A percentile compares a stretch with the other conserved stretches of the same genome.
phyloP scores from a whole-genome alignment of 2,329 filamentous ascomycete species.

The Lachnellula arida region DNA sequence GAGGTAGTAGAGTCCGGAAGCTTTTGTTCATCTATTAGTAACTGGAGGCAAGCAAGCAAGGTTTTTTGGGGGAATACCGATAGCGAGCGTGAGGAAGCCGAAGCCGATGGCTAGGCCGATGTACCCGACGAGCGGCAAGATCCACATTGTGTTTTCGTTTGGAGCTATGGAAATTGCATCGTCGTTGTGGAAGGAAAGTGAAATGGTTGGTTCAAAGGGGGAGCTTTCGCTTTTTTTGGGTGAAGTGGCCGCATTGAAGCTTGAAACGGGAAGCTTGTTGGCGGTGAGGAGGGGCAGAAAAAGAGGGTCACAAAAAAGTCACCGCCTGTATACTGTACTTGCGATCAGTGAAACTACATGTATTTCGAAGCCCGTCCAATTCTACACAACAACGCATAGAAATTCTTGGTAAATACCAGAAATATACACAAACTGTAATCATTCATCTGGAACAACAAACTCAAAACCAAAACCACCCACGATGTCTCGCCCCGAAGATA shows the following conservation, averaged over 20 bases:
- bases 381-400: no score
- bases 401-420: no score
- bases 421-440: not conserved
- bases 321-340: not conserved
- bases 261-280: not conserved
- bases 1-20: slow-evolving; percentile 97
- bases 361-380: not conserved
- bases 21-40: slow-evolving; percentile 39
- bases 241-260: not conserved
- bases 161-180: slow-evolving; percentile 26
- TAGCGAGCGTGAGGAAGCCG: slow-evolving; percentile 88
- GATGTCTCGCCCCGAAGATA: slow-evolving; percentile 98
- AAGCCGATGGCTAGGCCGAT: slow-evolving; percentile 84
- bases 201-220: not conserved
- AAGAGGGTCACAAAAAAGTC: slow-evolving; percentile 15
- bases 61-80: slow-evolving; percentile 52
- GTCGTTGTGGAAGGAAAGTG: slow-evolving; percentile 1
- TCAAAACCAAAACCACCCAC: slow-evolving; percentile 33
- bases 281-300: slow-evolving; percentile 11
- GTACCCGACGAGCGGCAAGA: slow-evolving; percentile 88
- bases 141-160: slow-evolving; percentile 61
- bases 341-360: no score
- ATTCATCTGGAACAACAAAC: slow-evolving; percentile 20
- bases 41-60: slow-evolving; percentile 5
- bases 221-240: not conserved